Evolutionary conservation across 2,329 filamentous ascomycete species (phyloP), one percentile per base, ranked within the genome.

Genomic region (Tolypocladium inflatum): DNA sequence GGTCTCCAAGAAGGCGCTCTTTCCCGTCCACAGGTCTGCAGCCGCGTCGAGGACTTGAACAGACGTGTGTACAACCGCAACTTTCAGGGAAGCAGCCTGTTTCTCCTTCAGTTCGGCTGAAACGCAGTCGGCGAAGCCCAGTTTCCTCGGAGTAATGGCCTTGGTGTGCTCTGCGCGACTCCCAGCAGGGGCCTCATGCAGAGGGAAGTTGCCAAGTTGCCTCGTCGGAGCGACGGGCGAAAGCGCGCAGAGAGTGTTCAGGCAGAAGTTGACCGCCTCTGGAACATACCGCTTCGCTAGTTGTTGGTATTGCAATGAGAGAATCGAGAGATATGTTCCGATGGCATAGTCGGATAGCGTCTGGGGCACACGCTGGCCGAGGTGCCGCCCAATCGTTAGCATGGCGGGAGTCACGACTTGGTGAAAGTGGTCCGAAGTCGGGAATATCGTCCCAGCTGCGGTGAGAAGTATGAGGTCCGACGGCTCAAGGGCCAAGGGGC

Each of bases 381-480:
- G 80, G 73, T 89, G 97, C 57, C 90, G 85, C 15, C 83, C 83
- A 72, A 97, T 90, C n/a, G 87, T 82, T 6, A 97, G 83, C 73
- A 91, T 88, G 0, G 93, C 89, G 2, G 94, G 94, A 2, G 94
- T 99, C 45, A 91, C 88, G 41, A 97, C 90, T 65, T 94, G 88
- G 67, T 99, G 94, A 73, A 97, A 99, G 73, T 97, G 92, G 73
- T 99, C 94, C 0, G 92, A 97, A 0, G 94, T 96, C 5, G 94
- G 92, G 67, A 96, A 99, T 56, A 95, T 89, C 2, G 85, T 86
- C 45, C 87, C 85, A 60, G 97, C 84, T 0, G 90, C 91, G 0
- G 90, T 92, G 41, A 99, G 76, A n/a, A 96, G 75, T 26, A 91
- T 75, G 23, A 99, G 74, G 66, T 99, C 92, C 21, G 90, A 90